These are phyloP conservation scores for Astrothelium subdiscretum DNA, from an alignment of 495 filamentous ascomycete genomes.

Conservation along the genomic window DNA sequence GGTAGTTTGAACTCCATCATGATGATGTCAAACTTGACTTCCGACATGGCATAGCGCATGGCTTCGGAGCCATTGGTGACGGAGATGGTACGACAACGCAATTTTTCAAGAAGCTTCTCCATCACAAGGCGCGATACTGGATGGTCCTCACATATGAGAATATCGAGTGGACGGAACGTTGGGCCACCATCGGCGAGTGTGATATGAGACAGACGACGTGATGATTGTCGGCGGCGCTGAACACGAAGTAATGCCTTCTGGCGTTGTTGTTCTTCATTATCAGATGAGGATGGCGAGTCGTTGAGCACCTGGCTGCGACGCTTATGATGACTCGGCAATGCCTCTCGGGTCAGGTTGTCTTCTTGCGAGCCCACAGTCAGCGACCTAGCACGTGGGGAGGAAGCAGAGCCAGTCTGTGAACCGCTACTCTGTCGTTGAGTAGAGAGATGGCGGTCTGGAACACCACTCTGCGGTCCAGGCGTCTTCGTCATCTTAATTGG, in stretches of 20 bases:
- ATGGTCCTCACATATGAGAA: constrained; percentile 95
- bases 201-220: constrained; percentile 81
- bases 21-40: constrained; percentile 91
- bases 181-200: constrained; percentile 63
- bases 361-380: constrained; percentile 93
- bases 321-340: constrained; percentile 67
- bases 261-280: constrained; percentile 79
- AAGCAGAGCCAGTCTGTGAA: constrained; percentile 16
- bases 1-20: constrained; percentile 95
- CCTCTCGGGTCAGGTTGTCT: constrained; percentile 63
- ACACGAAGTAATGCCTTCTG: constrained; percentile 87
- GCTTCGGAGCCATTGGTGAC: constrained; percentile 82
- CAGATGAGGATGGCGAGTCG: constrained; percentile 92
- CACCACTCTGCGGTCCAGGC: constrained; percentile 28
- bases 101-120: constrained; percentile 90
- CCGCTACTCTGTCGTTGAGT: constrained; percentile 36
- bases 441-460: constrained; percentile 37
- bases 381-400: constrained; percentile 61
- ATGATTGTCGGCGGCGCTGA: constrained; percentile 82
- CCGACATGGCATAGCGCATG: constrained; percentile 79
- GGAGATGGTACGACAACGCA: constrained; percentile 88
- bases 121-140: constrained; percentile 95
- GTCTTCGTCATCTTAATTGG: constrained; percentile 63
- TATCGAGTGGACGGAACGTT: constrained; percentile 78
- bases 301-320: constrained; percentile 90